Percentiles rank a stretch among this genome's conserved stretches.
Evolutionary conservation across 805 yeast genomes (phyloP).

Genomic region (Deakozyma indianensis): DNA sequence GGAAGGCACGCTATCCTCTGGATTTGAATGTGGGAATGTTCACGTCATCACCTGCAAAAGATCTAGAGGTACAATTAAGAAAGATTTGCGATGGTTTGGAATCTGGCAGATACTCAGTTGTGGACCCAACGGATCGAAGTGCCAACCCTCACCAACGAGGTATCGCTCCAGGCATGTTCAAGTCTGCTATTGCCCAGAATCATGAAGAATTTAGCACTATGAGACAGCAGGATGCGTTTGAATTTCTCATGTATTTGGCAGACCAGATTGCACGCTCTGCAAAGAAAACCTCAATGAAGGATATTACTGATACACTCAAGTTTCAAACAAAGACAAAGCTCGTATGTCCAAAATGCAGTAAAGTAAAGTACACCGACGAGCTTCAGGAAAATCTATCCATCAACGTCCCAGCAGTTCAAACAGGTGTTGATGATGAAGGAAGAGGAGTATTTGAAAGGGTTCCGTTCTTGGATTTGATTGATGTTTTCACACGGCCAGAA

Average conservation of each 20-base stretch:
- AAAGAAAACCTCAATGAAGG: constrained; percentile 9
- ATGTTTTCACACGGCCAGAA: constrained; percentile 32
- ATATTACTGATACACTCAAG: constrained; percentile 37
- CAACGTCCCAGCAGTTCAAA: constrained; percentile 33
- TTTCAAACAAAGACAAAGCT: constrained; percentile 54
- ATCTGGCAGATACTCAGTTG: constrained; percentile 59
- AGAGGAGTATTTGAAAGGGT: constrained; percentile 31
- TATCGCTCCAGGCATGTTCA: constrained; percentile 62
- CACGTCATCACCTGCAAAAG: constrained; percentile 20
- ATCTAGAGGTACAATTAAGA: constrained; percentile 58
- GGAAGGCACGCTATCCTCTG: constrained; percentile 17
- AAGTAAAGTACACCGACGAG: constrained; percentile 43
- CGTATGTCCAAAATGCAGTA: constrained; percentile 40
- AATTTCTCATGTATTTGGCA: constrained; percentile 57
- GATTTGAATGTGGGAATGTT: constrained; percentile 2
- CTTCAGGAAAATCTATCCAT: constrained; percentile 52
- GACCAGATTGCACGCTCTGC: constrained; percentile 35
- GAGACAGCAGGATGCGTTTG: constrained; percentile 92
- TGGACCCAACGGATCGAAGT: constrained; percentile 17
- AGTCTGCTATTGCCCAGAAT: constrained; percentile 57
- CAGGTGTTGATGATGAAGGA: constrained; percentile 24
- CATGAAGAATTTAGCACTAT: constrained; percentile 76
- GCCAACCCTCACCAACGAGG: constrained; percentile 48
- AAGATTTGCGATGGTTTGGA: constrained; percentile 69
- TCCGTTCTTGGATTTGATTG: constrained; percentile 35